Evolutionary conservation across 2,329 filamentous ascomycete genomes (phyloP).

Genomic region (Plectosphaerella sp.): DNA sequence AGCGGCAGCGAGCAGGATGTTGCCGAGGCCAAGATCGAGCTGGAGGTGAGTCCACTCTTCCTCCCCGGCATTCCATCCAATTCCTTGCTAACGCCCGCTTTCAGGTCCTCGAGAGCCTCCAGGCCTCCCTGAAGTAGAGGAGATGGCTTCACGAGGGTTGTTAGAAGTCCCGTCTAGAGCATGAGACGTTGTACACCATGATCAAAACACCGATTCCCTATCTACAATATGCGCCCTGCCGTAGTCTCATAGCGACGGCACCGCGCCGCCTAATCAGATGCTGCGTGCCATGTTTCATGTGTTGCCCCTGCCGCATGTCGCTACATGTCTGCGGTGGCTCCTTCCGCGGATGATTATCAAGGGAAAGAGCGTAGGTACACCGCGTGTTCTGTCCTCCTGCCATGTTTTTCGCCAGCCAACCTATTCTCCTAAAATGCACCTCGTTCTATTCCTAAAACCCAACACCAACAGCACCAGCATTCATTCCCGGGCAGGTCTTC

Average conservation of each 20-base stretch:
- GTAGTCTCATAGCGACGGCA: constrained; percentile 2
- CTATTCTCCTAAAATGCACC: constrained; percentile 6
- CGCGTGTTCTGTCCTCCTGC: neutral
- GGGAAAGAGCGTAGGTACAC: neutral
- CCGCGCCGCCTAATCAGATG: constrained; percentile 14
- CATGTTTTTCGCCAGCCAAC: neutral
- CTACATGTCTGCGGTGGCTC: constrained; percentile 2
- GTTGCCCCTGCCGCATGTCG: constrained; percentile 1
- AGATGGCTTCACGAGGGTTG: constrained; percentile 35
- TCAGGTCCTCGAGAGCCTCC: constrained; percentile 78
- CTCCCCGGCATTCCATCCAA: neutral
- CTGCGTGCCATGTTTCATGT: constrained; percentile 11
- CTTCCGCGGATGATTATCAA: neutral
- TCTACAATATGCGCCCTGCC: constrained; percentile 2
- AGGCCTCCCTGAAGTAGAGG: constrained; percentile 74
- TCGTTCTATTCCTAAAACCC: neutral
- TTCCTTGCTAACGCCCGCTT: constrained; percentile 28
- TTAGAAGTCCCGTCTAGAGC: constrained; percentile 29
- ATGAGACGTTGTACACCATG: constrained; percentile 38
- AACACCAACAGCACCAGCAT: neutral
- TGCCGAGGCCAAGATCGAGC: constrained; percentile 97
- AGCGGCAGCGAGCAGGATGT: constrained; percentile 94
- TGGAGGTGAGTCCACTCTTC: constrained; percentile 65
- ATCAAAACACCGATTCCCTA: constrained; percentile 14
- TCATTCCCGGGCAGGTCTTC: neutral